Evolutionary conservation across 306 rosid genomes (phyloP).

Genomic region (Prosopis cineraria): DNA sequence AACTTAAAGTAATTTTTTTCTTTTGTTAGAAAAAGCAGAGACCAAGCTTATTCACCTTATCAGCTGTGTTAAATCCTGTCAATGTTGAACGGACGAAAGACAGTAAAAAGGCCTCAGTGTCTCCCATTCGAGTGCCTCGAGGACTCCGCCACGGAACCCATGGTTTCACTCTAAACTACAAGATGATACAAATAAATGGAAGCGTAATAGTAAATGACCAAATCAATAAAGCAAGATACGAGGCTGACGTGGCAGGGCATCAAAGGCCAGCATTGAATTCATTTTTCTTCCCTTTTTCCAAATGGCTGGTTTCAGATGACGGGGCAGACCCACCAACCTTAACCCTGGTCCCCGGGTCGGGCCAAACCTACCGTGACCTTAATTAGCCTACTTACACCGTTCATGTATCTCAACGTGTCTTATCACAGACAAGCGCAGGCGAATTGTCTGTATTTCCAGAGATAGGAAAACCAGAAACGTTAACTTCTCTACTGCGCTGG

Average conservation of each 20-base stretch:
- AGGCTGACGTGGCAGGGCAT: neutral
- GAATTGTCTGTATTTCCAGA: neutral
- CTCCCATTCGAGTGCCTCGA: too few species aligned
- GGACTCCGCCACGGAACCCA: slow-evolving; percentile 5
- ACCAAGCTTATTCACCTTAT: too few species aligned
- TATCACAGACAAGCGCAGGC: slow-evolving; percentile 3
- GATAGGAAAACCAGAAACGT: neutral
- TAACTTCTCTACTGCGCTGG: neutral
- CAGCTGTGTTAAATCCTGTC: too few species aligned
- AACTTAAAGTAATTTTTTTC: too few species aligned
- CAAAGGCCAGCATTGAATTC: neutral
- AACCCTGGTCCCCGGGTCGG: neutral
- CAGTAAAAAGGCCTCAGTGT: too few species aligned
- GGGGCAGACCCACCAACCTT: neutral
- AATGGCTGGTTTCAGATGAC: neutral
- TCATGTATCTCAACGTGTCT: neutral
- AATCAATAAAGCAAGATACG: too few species aligned
- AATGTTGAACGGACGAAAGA: too few species aligned
- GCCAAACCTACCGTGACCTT: neutral
- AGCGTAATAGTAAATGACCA: neutral
- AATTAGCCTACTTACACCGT: neutral
- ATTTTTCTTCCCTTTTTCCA: neutral
- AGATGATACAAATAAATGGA: neutral
- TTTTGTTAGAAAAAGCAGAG: too few species aligned
- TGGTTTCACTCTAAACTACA: neutral